Base-by-base conservation (phyloP, 768 basidiomycete genomes). In the Psilocybe subaeruginosa region DNA sequence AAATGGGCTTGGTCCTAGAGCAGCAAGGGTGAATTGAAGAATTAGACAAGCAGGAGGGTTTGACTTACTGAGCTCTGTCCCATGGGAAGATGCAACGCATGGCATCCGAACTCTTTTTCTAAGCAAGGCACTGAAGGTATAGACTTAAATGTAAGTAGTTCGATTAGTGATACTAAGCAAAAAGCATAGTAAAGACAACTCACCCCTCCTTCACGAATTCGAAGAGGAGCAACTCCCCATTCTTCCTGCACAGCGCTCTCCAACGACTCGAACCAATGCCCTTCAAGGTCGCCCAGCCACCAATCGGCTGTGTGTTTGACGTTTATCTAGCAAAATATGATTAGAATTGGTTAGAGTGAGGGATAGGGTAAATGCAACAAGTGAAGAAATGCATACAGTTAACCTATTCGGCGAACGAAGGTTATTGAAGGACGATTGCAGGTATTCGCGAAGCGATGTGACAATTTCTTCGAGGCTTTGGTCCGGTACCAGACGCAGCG, bases 91-190 rank as follows among this genome's bases (percentile, higher is more conserved):
- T 99, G 97, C 9, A 99, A 81, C 17, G 94, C 94, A 51, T 87
- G 90, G 58, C 95, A 97, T 1, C 82, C 78, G 65, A 99, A 97
- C 70, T 90, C 88, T 66, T 95, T 94, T 74, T 99, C 97, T 3
- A 99, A 80, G 74, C 89, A 96, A 0, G 96, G 97, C 0, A 99
- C 86, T 1, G 93, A 93, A 3, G 97, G 97, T 55, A 98, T 95
- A 5, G 93, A 94, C 94, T 96, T 23, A 66, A 46, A 61, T 14
- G 41, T 16, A 33, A 45, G 33, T 35, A 6, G 27, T n/a, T 17
- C 9, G 63, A 54, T 35, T 55, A 56, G 33, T 23, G 29, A 62
- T 58, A 57, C 47, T 39, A 11, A 27, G 37, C 39, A 9, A 46
- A 31, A 16, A n/a, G 33, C 33, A 41, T 30, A 19, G 37, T 56